These are phyloP conservation scores for Jamesozyma hellenica DNA, from an alignment of 805 yeast species.

Conservation along the genomic window DNA sequence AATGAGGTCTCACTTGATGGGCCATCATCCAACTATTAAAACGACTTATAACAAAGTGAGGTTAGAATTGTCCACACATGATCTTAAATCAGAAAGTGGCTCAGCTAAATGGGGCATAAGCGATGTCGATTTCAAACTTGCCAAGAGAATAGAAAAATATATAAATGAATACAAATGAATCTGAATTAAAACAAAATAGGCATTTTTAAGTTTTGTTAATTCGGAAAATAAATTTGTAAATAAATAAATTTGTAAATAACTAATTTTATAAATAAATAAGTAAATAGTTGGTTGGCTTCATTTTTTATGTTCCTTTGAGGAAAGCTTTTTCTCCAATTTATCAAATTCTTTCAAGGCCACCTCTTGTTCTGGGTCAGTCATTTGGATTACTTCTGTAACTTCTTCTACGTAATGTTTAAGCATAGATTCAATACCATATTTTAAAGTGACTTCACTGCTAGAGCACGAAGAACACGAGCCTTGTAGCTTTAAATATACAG, in stretches of 20 bases:
- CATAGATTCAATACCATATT: conserved; percentile 96
- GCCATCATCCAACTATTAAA: conserved; percentile 63
- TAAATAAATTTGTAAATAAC: too few species aligned
- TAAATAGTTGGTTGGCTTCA: background rate
- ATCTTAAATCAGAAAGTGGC: conserved; percentile 22
- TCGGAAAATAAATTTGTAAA: too few species aligned
- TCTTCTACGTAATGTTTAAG: conserved; percentile 93
- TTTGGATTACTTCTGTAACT: conserved; percentile 78
- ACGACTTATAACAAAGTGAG: conserved; percentile 53
- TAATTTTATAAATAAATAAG: background rate
- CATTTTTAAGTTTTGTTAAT: too few species aligned
- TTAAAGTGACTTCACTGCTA: conserved; percentile 80
- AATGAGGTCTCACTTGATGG: conserved; percentile 43
- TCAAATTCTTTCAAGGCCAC: conserved; percentile 77
- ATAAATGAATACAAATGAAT: conserved; percentile 9
- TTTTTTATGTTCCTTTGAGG: conserved; percentile 9
- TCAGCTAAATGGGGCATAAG: conserved; percentile 32
- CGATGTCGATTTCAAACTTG: conserved; percentile 50
- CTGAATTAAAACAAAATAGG: too few species aligned
- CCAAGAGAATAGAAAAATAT: conserved; percentile 37
- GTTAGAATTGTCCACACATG: conserved; percentile 56
- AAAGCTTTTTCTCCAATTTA: conserved; percentile 58
- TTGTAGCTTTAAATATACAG: conserved; percentile 76
- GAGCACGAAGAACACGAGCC: conserved; percentile 97
- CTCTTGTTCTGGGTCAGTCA: conserved; percentile 68